Percentiles rank a stretch among this genome's conserved stretches.
phyloP scores from a whole-genome alignment of 163 green algal genomes.

The Coccomyxa subellipsoidea region DNA sequence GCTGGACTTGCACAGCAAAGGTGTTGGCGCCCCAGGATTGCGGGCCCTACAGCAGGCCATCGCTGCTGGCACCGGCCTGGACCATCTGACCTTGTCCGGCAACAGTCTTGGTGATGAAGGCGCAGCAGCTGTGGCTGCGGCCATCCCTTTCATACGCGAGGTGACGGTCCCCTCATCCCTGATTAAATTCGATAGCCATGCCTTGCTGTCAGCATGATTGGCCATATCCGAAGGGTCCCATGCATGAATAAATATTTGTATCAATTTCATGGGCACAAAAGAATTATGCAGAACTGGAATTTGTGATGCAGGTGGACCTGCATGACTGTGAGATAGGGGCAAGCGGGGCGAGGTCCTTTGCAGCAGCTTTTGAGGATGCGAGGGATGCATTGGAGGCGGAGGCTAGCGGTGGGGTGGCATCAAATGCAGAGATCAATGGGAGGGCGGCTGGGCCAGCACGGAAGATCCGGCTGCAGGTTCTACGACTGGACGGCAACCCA shows the following conservation, averaged over 20 bases:
- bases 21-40: neutral
- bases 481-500: neutral
- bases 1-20: neutral
- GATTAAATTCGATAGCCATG: too few relatives aligned
- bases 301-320: neutral
- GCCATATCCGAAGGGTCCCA: too few relatives aligned
- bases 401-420: neutral
- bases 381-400: neutral
- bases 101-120: neutral
- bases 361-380: neutral
- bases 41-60: neutral
- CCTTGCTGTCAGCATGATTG: too few relatives aligned
- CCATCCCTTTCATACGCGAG: neutral
- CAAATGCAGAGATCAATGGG: neutral
- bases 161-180: neutral
- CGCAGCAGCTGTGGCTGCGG: neutral
- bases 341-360: neutral
- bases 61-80: neutral
- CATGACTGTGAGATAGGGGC: conserved; percentile 6
- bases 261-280: too few relatives aligned
- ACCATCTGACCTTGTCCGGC: neutral
- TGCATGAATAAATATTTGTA: too few relatives aligned
- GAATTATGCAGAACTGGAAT: too few relatives aligned
- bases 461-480: neutral
- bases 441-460: neutral